Conservation (phyloP, 495 filamentous ascomycete genomes). For the Aspergillus sclerotiicarbonarius region DNA sequence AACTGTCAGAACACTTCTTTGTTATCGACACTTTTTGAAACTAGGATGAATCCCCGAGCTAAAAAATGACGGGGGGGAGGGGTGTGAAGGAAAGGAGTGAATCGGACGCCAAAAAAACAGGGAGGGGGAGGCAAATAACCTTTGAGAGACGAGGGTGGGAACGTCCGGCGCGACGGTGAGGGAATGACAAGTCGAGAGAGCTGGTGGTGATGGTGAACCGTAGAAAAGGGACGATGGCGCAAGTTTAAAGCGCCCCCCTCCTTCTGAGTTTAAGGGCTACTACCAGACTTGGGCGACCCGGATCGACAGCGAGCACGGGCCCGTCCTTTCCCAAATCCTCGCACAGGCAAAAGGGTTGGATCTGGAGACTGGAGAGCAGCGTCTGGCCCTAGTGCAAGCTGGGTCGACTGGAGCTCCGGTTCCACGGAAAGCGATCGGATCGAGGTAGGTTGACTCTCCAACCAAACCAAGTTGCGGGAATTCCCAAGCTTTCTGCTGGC, state of each 20-base stretch:
- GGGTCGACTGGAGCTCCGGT: constrained; percentile 27
- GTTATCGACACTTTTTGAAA: neutral
- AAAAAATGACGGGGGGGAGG: constrained; percentile 5
- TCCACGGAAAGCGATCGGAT: constrained; percentile 33
- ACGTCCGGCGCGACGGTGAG: constrained; percentile 15
- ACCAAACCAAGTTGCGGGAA: constrained; percentile 27
- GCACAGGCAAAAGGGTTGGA: constrained; percentile 30
- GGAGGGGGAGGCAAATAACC: constrained; percentile 23
- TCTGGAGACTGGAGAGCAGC: constrained; percentile 34
- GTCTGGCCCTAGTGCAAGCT: constrained; percentile 8
- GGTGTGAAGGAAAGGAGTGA: constrained; percentile 6
- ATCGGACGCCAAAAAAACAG: constrained; percentile 7
- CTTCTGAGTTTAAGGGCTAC: constrained; percentile 24
- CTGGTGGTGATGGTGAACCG: constrained; percentile 26
- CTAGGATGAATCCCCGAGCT: neutral
- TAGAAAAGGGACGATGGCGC: constrained; percentile 28
- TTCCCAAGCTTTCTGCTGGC: constrained; percentile 29
- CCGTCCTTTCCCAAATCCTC: constrained; percentile 24
- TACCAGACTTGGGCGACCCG: constrained; percentile 26
- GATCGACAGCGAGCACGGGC: constrained; percentile 45
- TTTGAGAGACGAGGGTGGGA: constrained; percentile 9
- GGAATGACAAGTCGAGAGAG: constrained; percentile 25
- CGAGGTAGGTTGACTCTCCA: constrained; percentile 17
- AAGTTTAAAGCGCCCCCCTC: constrained; percentile 32
- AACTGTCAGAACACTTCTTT: neutral